phyloP scores from a whole-genome alignment of 306 rosid species.

The Cyclanthera cordifolia region DNA sequence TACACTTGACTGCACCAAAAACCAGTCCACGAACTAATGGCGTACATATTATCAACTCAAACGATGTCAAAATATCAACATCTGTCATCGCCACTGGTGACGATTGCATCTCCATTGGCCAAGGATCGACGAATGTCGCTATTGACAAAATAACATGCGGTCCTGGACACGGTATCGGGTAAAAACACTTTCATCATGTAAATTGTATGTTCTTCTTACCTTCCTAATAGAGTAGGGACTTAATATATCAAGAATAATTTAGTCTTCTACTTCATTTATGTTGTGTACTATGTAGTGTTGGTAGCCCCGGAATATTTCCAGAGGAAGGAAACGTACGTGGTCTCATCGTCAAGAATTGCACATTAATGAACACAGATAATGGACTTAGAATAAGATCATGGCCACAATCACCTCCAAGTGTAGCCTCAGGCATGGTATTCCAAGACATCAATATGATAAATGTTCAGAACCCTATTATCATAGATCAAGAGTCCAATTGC shows the following conservation, averaged over 20 bases:
- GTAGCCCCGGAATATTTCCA: slow-evolving; percentile 20
- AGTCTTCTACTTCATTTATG: too few relatives aligned
- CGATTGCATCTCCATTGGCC: slow-evolving; percentile 29
- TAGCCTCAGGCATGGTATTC: slow-evolving; percentile 19
- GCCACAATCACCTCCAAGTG: slow-evolving; percentile 17
- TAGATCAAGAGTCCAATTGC: slow-evolving; percentile 41
- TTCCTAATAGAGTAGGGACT: background rate
- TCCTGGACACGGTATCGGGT: slow-evolving; percentile 20
- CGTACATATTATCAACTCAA: slow-evolving; percentile 32
- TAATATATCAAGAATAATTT: background rate
- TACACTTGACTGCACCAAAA: slow-evolving; percentile 22
- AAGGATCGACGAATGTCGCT: slow-evolving; percentile 10
- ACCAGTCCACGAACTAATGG: slow-evolving; percentile 47
- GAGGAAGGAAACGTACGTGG: slow-evolving; percentile 19
- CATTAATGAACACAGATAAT: slow-evolving; percentile 11
- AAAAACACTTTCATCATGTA: too few relatives aligned
- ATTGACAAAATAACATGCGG: slow-evolving; percentile 14
- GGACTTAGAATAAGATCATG: slow-evolving; percentile 44
- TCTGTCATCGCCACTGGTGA: slow-evolving; percentile 31
- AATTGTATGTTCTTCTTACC: too few relatives aligned
- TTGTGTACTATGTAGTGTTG: background rate
- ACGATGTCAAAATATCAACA: slow-evolving; percentile 27
- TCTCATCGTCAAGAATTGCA: slow-evolving; percentile 22
- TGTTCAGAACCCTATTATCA: slow-evolving; percentile 27
- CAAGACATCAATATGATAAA: slow-evolving; percentile 31